These are phyloP conservation scores for Tolypocladium amazonense DNA, from an alignment of 2,329 filamentous ascomycete species.

Conservation along the genomic window DNA sequence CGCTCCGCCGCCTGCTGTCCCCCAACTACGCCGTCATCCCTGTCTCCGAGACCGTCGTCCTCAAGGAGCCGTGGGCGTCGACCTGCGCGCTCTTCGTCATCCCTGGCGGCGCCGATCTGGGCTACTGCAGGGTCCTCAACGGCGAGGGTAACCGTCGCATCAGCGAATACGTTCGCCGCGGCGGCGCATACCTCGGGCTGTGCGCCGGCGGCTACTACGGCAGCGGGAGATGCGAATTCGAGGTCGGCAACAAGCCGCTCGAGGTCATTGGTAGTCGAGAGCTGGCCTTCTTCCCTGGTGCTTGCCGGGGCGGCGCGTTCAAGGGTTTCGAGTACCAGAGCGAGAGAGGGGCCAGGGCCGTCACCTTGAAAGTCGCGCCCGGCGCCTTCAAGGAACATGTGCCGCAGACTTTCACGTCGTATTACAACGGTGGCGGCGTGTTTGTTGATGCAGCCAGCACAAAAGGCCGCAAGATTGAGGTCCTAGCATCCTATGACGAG, in stretches of 20 bases:
- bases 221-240: constrained; percentile 73
- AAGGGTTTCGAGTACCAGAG: constrained; percentile 83
- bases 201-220: constrained; percentile 96
- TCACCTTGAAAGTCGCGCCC: constrained; percentile 53
- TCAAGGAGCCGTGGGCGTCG: constrained; percentile 84
- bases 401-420: constrained; percentile 57
- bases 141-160: constrained; percentile 81
- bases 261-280: constrained; percentile 82
- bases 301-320: constrained; percentile 78
- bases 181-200: constrained; percentile 80
- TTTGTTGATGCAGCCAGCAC: constrained; percentile 70
- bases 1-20: constrained; percentile 74
- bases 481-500: constrained; percentile 72
- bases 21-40: constrained; percentile 90
- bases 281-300: constrained; percentile 78
- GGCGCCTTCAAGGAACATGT: constrained; percentile 44
- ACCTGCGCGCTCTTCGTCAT: constrained; percentile 85
- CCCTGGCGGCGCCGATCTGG: constrained; percentile 87
- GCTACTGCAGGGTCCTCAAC: constrained; percentile 81
- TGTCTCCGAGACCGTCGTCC: constrained; percentile 63
- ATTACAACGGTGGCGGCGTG: constrained; percentile 91
- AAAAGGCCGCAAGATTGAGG: constrained; percentile 56
- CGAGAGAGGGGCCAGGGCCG: constrained; percentile 71
- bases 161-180: constrained; percentile 71
- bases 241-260: constrained; percentile 65